Conservation (phyloP, 108 stramenopile species). For the Poteriospumella lacustris region DNA sequence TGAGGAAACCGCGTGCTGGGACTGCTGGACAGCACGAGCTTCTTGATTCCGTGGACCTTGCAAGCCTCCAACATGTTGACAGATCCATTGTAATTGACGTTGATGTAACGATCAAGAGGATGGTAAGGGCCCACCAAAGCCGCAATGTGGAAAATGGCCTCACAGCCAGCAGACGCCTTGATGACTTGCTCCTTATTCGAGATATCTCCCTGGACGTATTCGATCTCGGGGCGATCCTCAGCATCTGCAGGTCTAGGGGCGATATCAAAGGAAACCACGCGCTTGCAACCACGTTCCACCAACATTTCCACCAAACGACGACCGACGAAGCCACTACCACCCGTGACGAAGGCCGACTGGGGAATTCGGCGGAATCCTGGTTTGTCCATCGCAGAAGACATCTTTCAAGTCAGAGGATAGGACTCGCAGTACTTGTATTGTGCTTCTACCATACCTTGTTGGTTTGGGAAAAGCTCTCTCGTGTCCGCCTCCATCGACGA, state of each 20-base stretch:
- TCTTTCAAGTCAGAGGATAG: too few relatives aligned
- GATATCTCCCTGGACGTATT: constrained; percentile 62
- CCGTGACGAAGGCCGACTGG: constrained; percentile 67
- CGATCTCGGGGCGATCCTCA: constrained; percentile 31
- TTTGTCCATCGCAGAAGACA: too few relatives aligned
- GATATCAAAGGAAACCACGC: constrained; percentile 88
- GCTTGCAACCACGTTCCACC: constrained; percentile 76
- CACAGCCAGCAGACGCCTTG: constrained; percentile 68
- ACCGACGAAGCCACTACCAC: constrained; percentile 87
- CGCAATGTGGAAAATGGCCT: constrained; percentile 87
- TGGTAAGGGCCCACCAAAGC: constrained; percentile 95
- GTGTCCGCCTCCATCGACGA: too few relatives aligned
- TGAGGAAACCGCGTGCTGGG: constrained; percentile 94
- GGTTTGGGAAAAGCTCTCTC: too few relatives aligned
- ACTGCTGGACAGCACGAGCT: constrained; percentile 80
- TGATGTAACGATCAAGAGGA: constrained; percentile 61
- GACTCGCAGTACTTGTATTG: too few relatives aligned
- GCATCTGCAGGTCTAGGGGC: constrained; percentile 59
- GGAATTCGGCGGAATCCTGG: constrained; percentile 6
- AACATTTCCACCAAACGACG: constrained; percentile 93
- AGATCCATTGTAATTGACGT: constrained; percentile 81
- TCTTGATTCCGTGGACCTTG: constrained; percentile 68
- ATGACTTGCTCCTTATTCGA: constrained; percentile 67
- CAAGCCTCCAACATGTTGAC: constrained; percentile 67
- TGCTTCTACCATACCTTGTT: too few relatives aligned